These are phyloP conservation scores for Monilinia polystroma DNA, from an alignment of 2,329 filamentous ascomycete species.

Conservation along the genomic window DNA sequence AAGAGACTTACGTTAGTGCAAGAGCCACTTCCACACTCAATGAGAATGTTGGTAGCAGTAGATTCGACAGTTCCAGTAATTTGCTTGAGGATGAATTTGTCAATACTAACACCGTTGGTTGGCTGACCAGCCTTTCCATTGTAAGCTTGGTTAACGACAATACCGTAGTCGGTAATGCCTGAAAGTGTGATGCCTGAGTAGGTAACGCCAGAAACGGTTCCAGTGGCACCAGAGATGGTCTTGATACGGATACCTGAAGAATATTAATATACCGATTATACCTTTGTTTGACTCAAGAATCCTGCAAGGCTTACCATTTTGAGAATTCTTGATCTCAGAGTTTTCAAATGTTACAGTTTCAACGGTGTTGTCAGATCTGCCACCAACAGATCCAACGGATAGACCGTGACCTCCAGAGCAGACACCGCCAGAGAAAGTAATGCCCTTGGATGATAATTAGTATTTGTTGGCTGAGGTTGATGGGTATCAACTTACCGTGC, in stretches of 20 bases:
- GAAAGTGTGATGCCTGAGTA: slow-evolving; percentile 52
- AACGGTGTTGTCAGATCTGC: slow-evolving; percentile 53
- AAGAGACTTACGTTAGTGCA: slow-evolving; percentile 43
- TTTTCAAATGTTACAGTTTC: slow-evolving; percentile 51
- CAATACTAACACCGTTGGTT: slow-evolving; percentile 51
- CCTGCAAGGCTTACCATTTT: slow-evolving; percentile 49
- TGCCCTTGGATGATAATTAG: slow-evolving; percentile 38
- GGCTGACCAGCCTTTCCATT: slow-evolving; percentile 49
- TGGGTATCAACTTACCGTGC: slow-evolving; percentile 42
- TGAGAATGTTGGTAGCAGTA: slow-evolving; percentile 47
- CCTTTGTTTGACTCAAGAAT: slow-evolving; percentile 40
- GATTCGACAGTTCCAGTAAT: slow-evolving; percentile 46
- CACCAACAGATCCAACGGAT: slow-evolving; percentile 59
- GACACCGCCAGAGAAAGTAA: slow-evolving; percentile 30
- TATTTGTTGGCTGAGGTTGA: slow-evolving; percentile 37
- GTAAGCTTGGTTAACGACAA: slow-evolving; percentile 57
- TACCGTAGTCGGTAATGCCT: slow-evolving; percentile 50
- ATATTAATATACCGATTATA: slow-evolving; percentile 37
- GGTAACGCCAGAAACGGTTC: slow-evolving; percentile 51
- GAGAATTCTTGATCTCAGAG: slow-evolving; percentile 48
- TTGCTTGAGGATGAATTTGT: slow-evolving; percentile 46
- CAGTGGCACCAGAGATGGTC: slow-evolving; percentile 52
- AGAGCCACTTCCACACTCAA: slow-evolving; percentile 52
- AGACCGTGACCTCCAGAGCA: slow-evolving; percentile 45
- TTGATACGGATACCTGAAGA: slow-evolving; percentile 55